These are phyloP conservation scores for Alternaria gaisen DNA, from an alignment of 2,329 filamentous ascomycete species.

Conservation along the genomic window DNA sequence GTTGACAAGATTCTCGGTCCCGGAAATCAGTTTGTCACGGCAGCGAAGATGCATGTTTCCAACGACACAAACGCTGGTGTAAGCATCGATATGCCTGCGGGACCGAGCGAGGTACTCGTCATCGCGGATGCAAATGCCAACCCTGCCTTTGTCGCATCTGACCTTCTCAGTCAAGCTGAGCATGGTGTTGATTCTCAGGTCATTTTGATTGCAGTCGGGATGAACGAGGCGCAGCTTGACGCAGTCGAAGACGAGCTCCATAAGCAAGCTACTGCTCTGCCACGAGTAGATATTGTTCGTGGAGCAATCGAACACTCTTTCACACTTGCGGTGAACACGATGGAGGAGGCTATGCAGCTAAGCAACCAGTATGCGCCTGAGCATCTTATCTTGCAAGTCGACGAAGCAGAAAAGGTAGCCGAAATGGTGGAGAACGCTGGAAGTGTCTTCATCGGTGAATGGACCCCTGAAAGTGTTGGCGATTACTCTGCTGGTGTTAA, in stretches of 20 bases:
- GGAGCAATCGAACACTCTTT: constrained; percentile 91
- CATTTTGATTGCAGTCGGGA: constrained; percentile 83
- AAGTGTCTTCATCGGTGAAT: constrained; percentile 92
- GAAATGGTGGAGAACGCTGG: constrained; percentile 90
- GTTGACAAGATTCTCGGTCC: constrained; percentile 99
- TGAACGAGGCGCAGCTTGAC: constrained; percentile 74
- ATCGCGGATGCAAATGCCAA: constrained; percentile 88
- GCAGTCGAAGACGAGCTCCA: constrained; percentile 94
- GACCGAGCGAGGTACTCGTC: constrained; percentile 95
- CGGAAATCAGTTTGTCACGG: constrained; percentile 98
- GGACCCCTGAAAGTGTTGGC: constrained; percentile 97
- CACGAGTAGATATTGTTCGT: constrained; percentile 90
- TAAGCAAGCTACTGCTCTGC: constrained; percentile 83
- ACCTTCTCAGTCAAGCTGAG: constrained; percentile 93
- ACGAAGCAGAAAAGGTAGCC: constrained; percentile 76
- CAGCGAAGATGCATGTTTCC: constrained; percentile 96
- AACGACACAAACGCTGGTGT: constrained; percentile 97
- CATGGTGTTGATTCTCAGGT: constrained; percentile 97
- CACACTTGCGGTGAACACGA: constrained; percentile 78
- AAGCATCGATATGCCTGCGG: constrained; percentile 97
- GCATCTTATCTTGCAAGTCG: constrained; percentile 91
- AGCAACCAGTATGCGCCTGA: constrained; percentile 97
- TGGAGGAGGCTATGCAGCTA: constrained; percentile 78
- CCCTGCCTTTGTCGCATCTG: constrained; percentile 93
- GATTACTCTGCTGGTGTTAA: constrained; percentile 99